Base-by-base conservation (phyloP, 1,139 yeast genomes). In the Debaryomycetaceae sp. region DNA sequence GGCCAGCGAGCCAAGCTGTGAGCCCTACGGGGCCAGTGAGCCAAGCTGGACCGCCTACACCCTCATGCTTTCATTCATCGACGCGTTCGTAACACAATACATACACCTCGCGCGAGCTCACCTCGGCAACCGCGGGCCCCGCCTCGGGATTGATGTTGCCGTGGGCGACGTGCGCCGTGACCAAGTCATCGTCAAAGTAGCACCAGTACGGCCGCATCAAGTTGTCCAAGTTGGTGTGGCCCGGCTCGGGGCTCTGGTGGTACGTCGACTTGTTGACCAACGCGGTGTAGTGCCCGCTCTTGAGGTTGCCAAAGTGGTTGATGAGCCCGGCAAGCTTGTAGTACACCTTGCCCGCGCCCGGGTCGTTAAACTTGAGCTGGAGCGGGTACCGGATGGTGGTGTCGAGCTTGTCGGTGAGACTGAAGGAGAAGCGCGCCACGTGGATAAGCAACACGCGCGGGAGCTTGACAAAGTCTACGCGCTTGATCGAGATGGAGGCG, bases 201-300 rank as follows among this genome's bases (percentile, higher is more conserved):
- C 82, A 78, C 91, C 91, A 82, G 34, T 45, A 51, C 6, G 63
- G 62, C 23, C 48, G 42, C n/a, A 29, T 38, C 31, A 53, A 40
- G 27, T 44, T 46, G 21, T 42, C 70, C 5, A 31, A 30, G 3
- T 17, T 27, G 10, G 13, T 21, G 10, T 24, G 25, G n/a, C n/a
- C n/a, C n/a, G n/a, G n/a, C 18, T 27, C 29, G 15, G 14, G 10
- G 23, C 2, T 44, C 54, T 45, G 60, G 59, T 19, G 44, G 31
- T 22, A 47, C 37, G 40, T 55, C 36, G 63, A 49, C 49, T 81
- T 81, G 44, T 79, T 70, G 1, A 81, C 78, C 35, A 75, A 59
- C 0, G 88, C 59, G 1, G 88, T 82, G 47, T 83, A 83, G 51
- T 83, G 93, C 0, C 93, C 93, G 36, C 82, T 75, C 39, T 76